Evolutionary conservation across 2,329 filamentous ascomycete species (phyloP).

Genomic region (Ceratocystis smalleyi): DNA sequence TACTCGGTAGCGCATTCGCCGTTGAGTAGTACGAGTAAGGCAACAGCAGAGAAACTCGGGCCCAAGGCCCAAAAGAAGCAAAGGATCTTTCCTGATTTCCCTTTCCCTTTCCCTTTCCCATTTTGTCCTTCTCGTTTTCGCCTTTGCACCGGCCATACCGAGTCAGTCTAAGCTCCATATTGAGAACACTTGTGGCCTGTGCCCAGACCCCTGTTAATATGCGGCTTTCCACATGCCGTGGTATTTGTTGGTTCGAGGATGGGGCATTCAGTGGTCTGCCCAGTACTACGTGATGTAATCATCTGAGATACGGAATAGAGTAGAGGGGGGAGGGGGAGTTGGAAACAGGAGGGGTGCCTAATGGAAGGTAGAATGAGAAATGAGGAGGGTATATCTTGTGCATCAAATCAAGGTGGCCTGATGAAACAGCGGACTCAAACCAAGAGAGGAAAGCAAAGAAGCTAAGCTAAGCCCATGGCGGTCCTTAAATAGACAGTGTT

Average conservation of each 20-base stretch:
- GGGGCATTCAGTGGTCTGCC: neutral
- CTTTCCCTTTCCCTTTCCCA: neutral
- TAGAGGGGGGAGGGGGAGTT: neutral
- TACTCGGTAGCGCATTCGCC: slow-evolving; percentile 57
- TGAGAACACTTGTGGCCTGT: neutral
- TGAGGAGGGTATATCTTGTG: neutral
- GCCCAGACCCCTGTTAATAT: neutral
- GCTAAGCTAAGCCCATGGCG: neutral
- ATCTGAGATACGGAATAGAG: neutral
- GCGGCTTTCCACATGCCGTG: neutral
- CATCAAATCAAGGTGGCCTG: neutral
- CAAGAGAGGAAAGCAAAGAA: neutral
- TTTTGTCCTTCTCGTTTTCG: neutral
- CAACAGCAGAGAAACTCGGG: neutral
- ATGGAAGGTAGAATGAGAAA: neutral
- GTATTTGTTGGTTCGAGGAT: neutral
- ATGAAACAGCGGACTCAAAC: neutral
- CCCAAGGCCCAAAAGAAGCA: neutral
- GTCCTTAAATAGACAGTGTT: neutral
- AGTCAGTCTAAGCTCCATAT: neutral
- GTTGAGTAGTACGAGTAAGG: slow-evolving; percentile 25
- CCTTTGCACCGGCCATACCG: neutral
- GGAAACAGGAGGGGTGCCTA: neutral
- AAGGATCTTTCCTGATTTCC: neutral
- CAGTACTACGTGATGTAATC: slow-evolving; percentile 2